These are phyloP conservation scores for Aspergillus ochraceus DNA, from an alignment of 2,329 filamentous ascomycete species.

Conservation along the genomic window DNA sequence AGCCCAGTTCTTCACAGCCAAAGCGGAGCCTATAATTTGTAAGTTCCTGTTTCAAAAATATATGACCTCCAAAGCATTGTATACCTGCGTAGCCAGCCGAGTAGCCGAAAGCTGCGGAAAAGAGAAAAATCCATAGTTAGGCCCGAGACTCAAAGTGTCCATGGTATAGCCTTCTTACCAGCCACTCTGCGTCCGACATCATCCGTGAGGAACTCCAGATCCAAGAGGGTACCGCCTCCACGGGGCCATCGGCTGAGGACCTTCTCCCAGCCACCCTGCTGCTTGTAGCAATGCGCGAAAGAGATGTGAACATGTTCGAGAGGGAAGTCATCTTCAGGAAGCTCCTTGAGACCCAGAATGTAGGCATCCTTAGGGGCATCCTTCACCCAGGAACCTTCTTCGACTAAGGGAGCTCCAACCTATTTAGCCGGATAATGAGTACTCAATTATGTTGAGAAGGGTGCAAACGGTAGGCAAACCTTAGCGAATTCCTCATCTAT, in stretches of 20 bases:
- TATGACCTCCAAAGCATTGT: not conserved
- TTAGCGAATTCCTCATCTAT: conserved; percentile 38
- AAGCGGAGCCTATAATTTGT: conserved; percentile 56
- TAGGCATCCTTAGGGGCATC: conserved; percentile 67
- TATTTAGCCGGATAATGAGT: conserved; percentile 27
- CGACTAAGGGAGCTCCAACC: conserved; percentile 65
- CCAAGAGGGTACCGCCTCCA: conserved; percentile 74
- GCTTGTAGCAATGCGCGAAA: conserved; percentile 75
- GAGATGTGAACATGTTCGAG: conserved; percentile 72
- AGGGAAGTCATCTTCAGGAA: conserved; percentile 68
- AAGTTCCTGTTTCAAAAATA: not conserved
- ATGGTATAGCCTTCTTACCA: conserved; percentile 22
- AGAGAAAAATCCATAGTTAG: not conserved
- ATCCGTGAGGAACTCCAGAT: conserved; percentile 83
- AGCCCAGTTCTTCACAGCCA: conserved; percentile 78
- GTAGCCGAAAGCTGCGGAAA: conserved; percentile 51
- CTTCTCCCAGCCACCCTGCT: conserved; percentile 74
- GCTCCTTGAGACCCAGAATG: conserved; percentile 75
- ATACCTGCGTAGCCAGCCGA: conserved; percentile 70
- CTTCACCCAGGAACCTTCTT: conserved; percentile 64
- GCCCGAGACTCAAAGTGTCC: not conserved
- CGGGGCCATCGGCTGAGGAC: conserved; percentile 77
- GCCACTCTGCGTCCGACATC: conserved; percentile 61
- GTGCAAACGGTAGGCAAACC: conserved; percentile 16
- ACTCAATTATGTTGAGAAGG: not conserved